A percentile compares a stretch with the other conserved stretches of the same genome.
Evolutionary conservation across 1,284 basidiomycete genomes (phyloP).

Genomic region (Rhodotorula sp.): DNA sequence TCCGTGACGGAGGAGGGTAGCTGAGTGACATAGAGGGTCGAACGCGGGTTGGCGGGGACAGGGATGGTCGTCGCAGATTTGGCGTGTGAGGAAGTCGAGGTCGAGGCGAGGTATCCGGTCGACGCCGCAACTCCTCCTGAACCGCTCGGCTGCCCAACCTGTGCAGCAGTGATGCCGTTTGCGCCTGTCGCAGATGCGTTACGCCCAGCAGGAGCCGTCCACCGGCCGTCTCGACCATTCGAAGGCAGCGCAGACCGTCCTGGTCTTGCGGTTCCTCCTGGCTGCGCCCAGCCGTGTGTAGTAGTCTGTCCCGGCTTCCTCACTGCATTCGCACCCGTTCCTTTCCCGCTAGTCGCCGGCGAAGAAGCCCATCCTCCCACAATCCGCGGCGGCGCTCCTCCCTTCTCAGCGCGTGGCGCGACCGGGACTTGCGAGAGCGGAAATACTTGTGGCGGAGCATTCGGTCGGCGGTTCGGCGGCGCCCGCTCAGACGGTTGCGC

Average conservation of each 20-base stretch:
- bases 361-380: slow-evolving; percentile 2
- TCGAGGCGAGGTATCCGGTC: background rate
- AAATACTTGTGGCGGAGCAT: slow-evolving; percentile 3
- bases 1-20: background rate
- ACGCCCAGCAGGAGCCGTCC: no score
- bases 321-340: no score
- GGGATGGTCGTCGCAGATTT: slow-evolving; percentile 8
- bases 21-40: background rate
- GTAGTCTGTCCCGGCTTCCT: no score
- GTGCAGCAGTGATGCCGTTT: no score
- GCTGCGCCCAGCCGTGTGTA: no score
- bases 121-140: no score
- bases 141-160: no score
- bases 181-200: no score
- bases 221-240: no score
- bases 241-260: no score
- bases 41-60: slow-evolving; percentile 20
- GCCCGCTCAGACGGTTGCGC: slow-evolving; percentile 10
- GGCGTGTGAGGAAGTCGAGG: background rate
- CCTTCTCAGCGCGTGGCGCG: background rate
- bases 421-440: slow-evolving; percentile 8
- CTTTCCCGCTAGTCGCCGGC: no score
- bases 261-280: no score
- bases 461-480: background rate
- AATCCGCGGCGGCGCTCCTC: background rate